These are phyloP conservation scores for Schizochytrium sp. DNA, from an alignment of 108 stramenopile genomes.

Conservation along the genomic window DNA sequence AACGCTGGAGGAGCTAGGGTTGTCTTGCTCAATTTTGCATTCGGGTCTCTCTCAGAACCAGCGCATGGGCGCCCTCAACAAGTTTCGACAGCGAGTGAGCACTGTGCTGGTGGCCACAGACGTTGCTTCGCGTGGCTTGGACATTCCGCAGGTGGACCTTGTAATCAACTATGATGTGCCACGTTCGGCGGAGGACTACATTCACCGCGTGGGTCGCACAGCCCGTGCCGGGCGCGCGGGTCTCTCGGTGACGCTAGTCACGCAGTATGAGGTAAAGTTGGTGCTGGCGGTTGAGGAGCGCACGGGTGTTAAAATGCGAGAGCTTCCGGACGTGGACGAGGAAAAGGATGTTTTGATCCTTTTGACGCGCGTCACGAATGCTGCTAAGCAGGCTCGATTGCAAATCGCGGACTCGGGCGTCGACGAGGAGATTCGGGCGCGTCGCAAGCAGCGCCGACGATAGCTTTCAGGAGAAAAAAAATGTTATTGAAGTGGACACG, in stretches of 20 bases:
- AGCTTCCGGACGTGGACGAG: constrained; percentile 31
- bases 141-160: constrained; percentile 85
- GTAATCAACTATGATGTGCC: constrained; percentile 96
- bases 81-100: constrained; percentile 43
- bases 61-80: constrained; percentile 75
- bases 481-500: no score
- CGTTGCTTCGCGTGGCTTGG: constrained; percentile 89
- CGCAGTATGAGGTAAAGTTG: constrained; percentile 45
- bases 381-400: constrained; percentile 33
- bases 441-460: neutral
- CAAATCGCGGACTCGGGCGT: constrained; percentile 6
- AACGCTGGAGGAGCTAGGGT: constrained; percentile 71
- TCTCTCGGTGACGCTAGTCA: constrained; percentile 26
- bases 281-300: constrained; percentile 43
- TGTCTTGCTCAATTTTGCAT: constrained; percentile 81
- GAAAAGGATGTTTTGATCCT: constrained; percentile 39
- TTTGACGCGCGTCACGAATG: constrained; percentile 45
- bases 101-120: constrained; percentile 91
- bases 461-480: no score
- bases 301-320: constrained; percentile 19
- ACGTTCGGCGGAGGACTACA: constrained; percentile 88
- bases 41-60: constrained; percentile 77
- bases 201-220: constrained; percentile 93
- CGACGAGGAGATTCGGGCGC: neutral
- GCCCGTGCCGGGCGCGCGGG: constrained; percentile 40